Evolutionary conservation across 352 stramenopile species (phyloP), one percentile per base, ranked within the genome.

Genomic region (Pythium chondricola): DNA sequence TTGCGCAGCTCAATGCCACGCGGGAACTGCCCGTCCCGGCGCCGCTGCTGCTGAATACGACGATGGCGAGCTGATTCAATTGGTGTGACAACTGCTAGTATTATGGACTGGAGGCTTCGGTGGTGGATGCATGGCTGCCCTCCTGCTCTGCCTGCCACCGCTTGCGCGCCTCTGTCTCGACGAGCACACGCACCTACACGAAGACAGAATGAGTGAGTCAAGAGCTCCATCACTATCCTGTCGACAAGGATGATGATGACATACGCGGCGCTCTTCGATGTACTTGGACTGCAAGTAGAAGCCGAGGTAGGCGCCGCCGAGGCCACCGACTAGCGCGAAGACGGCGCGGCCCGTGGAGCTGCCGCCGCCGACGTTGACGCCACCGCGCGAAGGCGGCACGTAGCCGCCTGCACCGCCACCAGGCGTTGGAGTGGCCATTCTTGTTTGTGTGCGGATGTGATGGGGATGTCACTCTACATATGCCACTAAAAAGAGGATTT

Each of bases 211-310:
- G 7, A 24, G 36, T 17, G 10, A 17, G 9, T 20, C 7, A 38
- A 38, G 26, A 31, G n/a, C 31, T 49, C 30, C 30, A 17, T 9
- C 6, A 36, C 22, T 31, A 40, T 31, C 25, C 5, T n/a, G 14
- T 46, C 11, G 21, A n/a, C n/a, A n/a, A n/a, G n/a, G n/a, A n/a
- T n/a, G n/a, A n/a, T n/a, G n/a, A n/a, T n/a, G 5, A 32, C 56
- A 22, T 64, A 88, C 80, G 31, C 73, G 70, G 52, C 74, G 71
- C 56, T 91, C 77, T 63, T 91, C 80, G 35, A 91, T 77, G 52
- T 81, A 88, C 55, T 89, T 91, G 59, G 65, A 85, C 65, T 91
- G 80, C 53, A 91, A 56, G 42, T 89, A 91, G 27, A 91, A 91
- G 27, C 80, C 80, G 29, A 74, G 77, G 58, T 91, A 91, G 22